Percentiles rank a stretch among this genome's conserved stretches.
Evolutionary conservation across 306 rosid species (phyloP).

Genomic region (Alnus rubra): DNA sequence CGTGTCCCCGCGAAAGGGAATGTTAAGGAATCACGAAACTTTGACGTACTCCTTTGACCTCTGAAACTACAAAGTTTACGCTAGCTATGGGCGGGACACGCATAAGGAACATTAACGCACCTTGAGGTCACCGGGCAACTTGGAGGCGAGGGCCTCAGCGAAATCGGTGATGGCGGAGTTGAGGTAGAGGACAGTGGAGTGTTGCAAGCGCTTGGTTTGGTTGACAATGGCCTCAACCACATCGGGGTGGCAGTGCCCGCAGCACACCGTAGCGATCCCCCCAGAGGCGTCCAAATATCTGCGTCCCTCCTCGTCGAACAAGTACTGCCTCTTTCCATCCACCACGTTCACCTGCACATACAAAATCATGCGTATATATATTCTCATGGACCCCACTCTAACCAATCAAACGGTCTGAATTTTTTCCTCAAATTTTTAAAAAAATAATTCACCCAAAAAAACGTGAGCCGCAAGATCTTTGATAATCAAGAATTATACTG

Average conservation of each 20-base stretch:
- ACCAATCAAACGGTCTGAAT: neutral
- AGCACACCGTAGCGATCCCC: conserved; percentile 92
- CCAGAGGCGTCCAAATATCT: conserved; percentile 88
- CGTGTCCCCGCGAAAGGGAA: too few relatives aligned
- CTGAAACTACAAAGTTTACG: too few relatives aligned
- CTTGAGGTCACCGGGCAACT: conserved; percentile 89
- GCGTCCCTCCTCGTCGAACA: conserved; percentile 83
- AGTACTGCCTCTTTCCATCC: conserved; percentile 81
- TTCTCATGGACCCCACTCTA: neutral
- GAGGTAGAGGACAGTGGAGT: conserved; percentile 84
- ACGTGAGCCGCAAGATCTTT: neutral
- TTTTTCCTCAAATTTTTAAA: too few relatives aligned
- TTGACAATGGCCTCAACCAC: conserved; percentile 75
- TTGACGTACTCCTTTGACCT: too few relatives aligned
- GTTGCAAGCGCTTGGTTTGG: conserved; percentile 74
- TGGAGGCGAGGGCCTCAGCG: conserved; percentile 81
- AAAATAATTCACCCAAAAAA: neutral
- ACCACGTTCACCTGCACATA: conserved; percentile 63
- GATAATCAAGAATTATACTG: neutral
- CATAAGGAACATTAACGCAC: conserved; percentile 26
- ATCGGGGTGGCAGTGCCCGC: conserved; percentile 98
- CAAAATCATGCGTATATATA: neutral
- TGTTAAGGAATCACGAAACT: too few relatives aligned
- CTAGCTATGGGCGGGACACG: too few relatives aligned
- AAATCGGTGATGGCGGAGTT: conserved; percentile 75